These are phyloP conservation scores for Herpotrichia juniperi DNA, from an alignment of 2,329 filamentous ascomycete species.

Conservation along the genomic window DNA sequence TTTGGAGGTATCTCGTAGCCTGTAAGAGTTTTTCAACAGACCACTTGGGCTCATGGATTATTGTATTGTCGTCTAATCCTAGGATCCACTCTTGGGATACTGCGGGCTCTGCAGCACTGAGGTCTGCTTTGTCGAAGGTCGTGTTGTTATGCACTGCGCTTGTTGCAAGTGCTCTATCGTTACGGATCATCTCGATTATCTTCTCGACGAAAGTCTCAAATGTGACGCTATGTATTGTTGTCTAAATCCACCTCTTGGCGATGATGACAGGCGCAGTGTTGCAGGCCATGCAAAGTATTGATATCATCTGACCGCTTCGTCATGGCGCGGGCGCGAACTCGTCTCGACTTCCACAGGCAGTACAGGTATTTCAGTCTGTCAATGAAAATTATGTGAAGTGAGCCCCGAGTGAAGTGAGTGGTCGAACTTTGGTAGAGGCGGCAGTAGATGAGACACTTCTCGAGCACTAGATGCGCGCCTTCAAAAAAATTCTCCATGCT, in stretches of 20 bases:
- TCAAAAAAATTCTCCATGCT: slow-evolving; percentile 13
- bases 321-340: slow-evolving; percentile 19
- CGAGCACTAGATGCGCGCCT: slow-evolving; percentile 12
- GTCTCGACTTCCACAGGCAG: slow-evolving; percentile 34
- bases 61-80: slow-evolving; percentile 4
- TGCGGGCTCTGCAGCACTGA: slow-evolving; percentile 3
- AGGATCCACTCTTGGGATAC: slow-evolving; percentile 16
- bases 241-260: slow-evolving; percentile 42
- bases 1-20: slow-evolving; percentile 6
- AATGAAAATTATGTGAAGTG: slow-evolving; percentile 45
- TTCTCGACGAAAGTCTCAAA: slow-evolving; percentile 18
- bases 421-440: slow-evolving; percentile 38
- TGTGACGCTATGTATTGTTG: slow-evolving; percentile 41
- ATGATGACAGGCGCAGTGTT: slow-evolving; percentile 44
- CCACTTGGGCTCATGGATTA: slow-evolving; percentile 9
- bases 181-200: slow-evolving; percentile 19
- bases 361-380: slow-evolving; percentile 45
- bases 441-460: slow-evolving; percentile 45
- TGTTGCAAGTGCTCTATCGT: neutral
- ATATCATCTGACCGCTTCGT: slow-evolving; percentile 23
- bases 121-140: neutral
- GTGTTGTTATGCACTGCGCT: neutral
- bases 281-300: slow-evolving; percentile 45
- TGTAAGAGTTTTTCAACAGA: slow-evolving; percentile 8
- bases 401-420: slow-evolving; percentile 38